phyloP scores from a whole-genome alignment of 106 monocot genomes.

The Agapanthus africanus region DNA sequence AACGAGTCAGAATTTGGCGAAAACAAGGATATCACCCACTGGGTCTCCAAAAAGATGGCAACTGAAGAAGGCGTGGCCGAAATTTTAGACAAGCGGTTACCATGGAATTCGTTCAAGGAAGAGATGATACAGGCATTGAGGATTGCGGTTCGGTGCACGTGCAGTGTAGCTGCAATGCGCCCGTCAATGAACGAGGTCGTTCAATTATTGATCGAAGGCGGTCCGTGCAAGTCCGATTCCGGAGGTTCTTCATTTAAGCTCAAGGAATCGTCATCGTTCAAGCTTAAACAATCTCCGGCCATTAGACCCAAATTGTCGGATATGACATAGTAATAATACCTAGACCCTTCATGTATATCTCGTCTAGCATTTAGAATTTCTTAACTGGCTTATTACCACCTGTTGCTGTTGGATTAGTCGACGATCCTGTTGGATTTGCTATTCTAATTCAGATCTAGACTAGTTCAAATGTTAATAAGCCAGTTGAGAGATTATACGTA shows the following conservation, averaged over 20 bases:
- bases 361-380: no score
- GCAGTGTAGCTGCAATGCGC: slow-evolving; percentile 42
- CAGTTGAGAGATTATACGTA: no score
- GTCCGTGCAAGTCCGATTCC: slow-evolving; percentile 16
- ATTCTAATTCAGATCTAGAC: no score
- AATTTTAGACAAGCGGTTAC: slow-evolving; percentile 52
- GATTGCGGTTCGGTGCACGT: slow-evolving; percentile 74
- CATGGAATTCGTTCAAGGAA: slow-evolving; percentile 50
- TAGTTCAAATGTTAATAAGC: no score
- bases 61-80: slow-evolving; percentile 44
- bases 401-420: no score
- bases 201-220: slow-evolving; percentile 60
- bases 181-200: slow-evolving; percentile 91
- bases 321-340: no score
- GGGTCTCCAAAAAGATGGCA: slow-evolving; percentile 53
- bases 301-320: no score
- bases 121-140: slow-evolving; percentile 68
- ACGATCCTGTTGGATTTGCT: no score
- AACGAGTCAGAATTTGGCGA: slow-evolving; percentile 77
- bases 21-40: slow-evolving; percentile 60
- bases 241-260: slow-evolving; percentile 29
- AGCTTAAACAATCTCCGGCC: no score
- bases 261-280: slow-evolving; percentile 16
- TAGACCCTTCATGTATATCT: no score
- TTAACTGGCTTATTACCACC: no score